Evolutionary conservation across 768 basidiomycete genomes (phyloP), one percentile per base, ranked within the genome.

Genomic region (Boletellus sp.): DNA sequence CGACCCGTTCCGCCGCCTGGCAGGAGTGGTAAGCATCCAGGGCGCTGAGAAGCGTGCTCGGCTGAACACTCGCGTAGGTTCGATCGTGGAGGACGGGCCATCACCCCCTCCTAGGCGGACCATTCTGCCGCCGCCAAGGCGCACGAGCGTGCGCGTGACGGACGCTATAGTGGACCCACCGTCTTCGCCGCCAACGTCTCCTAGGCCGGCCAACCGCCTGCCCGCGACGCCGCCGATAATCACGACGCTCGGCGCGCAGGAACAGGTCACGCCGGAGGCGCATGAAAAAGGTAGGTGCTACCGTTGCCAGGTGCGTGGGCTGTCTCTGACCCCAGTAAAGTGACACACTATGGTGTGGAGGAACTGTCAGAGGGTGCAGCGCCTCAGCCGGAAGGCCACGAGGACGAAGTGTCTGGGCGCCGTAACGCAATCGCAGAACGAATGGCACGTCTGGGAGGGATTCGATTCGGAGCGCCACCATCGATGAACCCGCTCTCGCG

Each of bases 401-500:
- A 74, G 50, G 75, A 78, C 44, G 72, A 72, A 1, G 79, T 79
- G 48, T 76, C 80, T 20, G 69, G 67, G 2, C 75, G 84, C 42
- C 78, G 84, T 20, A 76, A 75, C 26, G 87, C 87, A 2, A 89
- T 96, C 33, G 91, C 93, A 1, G 92, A 95, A 50, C 79, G 94
- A n/a, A 94, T 96, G 93, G 93, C 93, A 1, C 90, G 84, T 60
- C 74, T 96, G 0, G 91, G 94, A 15, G 90, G 89, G 3, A 84
- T 95, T 62, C 81, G 79, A 53, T 87, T 94, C 55, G 90, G 90
- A 1, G 82, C 78, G 38, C 85, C 85, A 15, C 80, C 83, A 1
- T 53, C 60, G 10, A 67, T 64, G 58, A 63, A 61, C 37, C 72
- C 75, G 16, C 61, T 65, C 47, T 57, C 56, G 48, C 69, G 66